Evolutionary conservation across 305 asterid species (phyloP), one percentile per base, ranked within the genome.

Genomic region (Rubia balearica): DNA sequence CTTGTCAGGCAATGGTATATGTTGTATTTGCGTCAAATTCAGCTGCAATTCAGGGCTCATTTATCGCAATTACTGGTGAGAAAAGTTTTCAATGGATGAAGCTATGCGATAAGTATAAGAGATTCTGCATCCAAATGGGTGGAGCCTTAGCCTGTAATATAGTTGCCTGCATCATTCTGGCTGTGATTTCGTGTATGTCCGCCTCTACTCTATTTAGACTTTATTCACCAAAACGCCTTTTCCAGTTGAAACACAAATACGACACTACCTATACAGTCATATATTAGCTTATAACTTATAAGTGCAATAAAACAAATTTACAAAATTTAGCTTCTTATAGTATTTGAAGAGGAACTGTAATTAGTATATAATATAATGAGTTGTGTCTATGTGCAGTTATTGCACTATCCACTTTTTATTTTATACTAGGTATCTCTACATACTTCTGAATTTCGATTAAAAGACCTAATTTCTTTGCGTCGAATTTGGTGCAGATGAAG

Each of bases 21-120:
- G 27, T 75, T 3, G 88, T 85, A 7, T 88, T 91, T 43, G 93
- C 76, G 6, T 71, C 79, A 69, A 81, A 71, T 8, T 64, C 86
- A 19, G 90, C 91, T 33, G 93, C 95, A 21, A 5, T 68, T 1
- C 86, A 81, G 56, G 95, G 80, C 21, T 84, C 89, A 61, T 8
- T 57, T 38, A 11, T 89, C 1, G 97, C 93, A 41, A 41, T 91
- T 7, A 81, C 75, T 12, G 95, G 96, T 3, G 85, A 77, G 36
- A 59, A 69, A 45, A 77, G 83, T 21, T 78, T 91, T 30, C 86
- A 85, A 33, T 89, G 95, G 97, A 84, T 82, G 91, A 86, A 91
- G 64, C 5, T 85, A 1, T 91, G 97, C 83, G 73, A 89, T 57
- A 80, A 45, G 57, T 91, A 71, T 48, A 82, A 77, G 8, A 84